Evolutionary conservation across 768 basidiomycete genomes (phyloP), one percentile per base, ranked within the genome.

Genomic region (Tulasnella sp.): DNA sequence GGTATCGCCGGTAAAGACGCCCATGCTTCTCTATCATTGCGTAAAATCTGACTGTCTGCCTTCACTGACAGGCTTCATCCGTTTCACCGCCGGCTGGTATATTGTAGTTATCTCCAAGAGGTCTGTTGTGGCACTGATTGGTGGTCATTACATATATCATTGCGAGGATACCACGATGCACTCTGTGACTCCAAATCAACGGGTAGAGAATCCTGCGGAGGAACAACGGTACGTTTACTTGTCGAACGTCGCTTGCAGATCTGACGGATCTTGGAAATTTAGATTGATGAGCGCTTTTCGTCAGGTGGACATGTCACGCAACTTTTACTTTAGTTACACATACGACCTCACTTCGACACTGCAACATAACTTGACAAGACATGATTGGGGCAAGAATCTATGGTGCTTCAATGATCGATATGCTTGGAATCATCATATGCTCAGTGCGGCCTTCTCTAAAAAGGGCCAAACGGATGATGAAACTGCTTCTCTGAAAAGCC

Each of bases 271-370:
- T 16, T 22, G 13, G 19, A 15, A 24, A 40, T 40, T 3, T 45
- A 69, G 88, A 7, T 71, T 91, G 29, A 78, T 92, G 69, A 82
- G 79, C 54, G 77, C 86, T 7, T 99, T 98, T 71, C 91, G 90
- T 62, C 88, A 92, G 64, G 91, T 96, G 1, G 93, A 99, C 61
- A 78, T 98, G 74, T 82, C 84, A n/a, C 96, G 96, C 68, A 96
- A 98, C 68, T 98, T 98, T 64, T 99, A 96, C 67, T 96, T 96
- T 67, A 93, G 91, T 58, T 91, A 96, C 62, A 89, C 92, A 0
- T 99, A 99, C 66, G 93, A 98, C 62, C 69, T 98, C 20, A 95
- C 93, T 2, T 92, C 88, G n/a, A 89, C 90, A 0, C 71, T 99
- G 0, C 95, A 99, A 66, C 75, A 81, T 58, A 98, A 98, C 61